These are phyloP conservation scores for Diversispora epigaea DNA, from an alignment of 192 early-diverging fungal genomes.

Conservation along the genomic window DNA sequence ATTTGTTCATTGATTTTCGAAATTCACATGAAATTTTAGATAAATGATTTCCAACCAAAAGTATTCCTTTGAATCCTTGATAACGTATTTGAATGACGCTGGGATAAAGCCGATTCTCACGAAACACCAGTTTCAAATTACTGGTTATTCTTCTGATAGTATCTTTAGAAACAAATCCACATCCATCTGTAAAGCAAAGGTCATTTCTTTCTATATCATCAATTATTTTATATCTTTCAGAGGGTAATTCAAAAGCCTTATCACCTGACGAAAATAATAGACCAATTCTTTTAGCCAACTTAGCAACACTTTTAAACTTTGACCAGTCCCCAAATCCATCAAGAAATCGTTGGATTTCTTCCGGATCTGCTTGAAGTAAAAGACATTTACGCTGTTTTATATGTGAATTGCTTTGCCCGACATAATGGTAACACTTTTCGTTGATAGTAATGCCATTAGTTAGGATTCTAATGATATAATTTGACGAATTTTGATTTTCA, in stretches of 20 bases:
- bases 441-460: background rate
- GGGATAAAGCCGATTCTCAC: background rate
- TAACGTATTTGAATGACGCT: conserved; percentile 3
- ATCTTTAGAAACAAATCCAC: background rate
- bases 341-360: background rate
- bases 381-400: background rate
- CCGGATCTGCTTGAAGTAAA: background rate
- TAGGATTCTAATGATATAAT: background rate
- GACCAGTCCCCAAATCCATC: background rate
- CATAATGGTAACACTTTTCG: background rate
- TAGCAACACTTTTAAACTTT: background rate
- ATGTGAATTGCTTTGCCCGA: background rate
- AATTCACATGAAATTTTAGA: background rate
- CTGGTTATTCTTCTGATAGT: background rate
- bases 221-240: background rate
- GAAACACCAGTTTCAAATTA: background rate
- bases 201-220: background rate
- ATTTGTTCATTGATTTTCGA: conserved; percentile 5
- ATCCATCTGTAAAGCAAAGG: background rate
- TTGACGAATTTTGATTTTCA: background rate
- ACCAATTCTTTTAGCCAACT: background rate
- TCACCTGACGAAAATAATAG: background rate
- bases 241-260: background rate
- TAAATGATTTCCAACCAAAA: background rate
- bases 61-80: conserved; percentile 6